phyloP scores from a whole-genome alignment of 805 yeast genomes.

The Brettanomyces custersianus region DNA sequence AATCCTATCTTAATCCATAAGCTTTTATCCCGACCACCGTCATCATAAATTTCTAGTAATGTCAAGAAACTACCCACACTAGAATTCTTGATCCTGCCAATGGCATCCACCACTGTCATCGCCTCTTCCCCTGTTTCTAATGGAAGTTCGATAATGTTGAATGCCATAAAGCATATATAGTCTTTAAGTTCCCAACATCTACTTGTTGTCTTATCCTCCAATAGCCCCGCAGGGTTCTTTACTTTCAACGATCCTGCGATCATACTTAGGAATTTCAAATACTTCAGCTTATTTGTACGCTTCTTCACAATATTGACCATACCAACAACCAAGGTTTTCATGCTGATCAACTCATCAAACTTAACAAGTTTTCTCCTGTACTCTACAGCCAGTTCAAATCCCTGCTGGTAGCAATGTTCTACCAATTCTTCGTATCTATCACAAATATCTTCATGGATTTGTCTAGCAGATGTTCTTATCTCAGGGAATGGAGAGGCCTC shows the following conservation, averaged over 20 bases:
- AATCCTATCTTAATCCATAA: constrained; percentile 5
- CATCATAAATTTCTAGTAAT: constrained; percentile 10
- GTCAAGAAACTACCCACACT: constrained; percentile 32
- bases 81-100: constrained; percentile 34
- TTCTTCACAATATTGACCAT: constrained; percentile 36
- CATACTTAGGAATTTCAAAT: constrained; percentile 31
- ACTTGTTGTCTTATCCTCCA: constrained; percentile 3
- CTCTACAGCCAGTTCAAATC: constrained; percentile 43
- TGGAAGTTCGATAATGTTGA: constrained; percentile 31
- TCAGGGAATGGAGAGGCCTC: constrained; percentile 40
- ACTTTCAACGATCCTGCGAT: constrained; percentile 24
- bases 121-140: constrained; percentile 45
- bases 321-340: constrained; percentile 26
- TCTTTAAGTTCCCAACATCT: too few species aligned
- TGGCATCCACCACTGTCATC: constrained; percentile 30
- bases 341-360: constrained; percentile 19
- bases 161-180: constrained; percentile 26
- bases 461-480: constrained; percentile 39
- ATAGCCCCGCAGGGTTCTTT: constrained; percentile 12
- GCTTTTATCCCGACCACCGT: constrained; percentile 3
- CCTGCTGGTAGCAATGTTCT: constrained; percentile 56
- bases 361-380: constrained; percentile 27
- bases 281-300: constrained; percentile 25
- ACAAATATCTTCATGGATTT: constrained; percentile 45
- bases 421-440: constrained; percentile 66